Evolutionary conservation across 2,329 filamentous ascomycete species (phyloP), one percentile per base, ranked within the genome.

Genomic region (Amauroascus niger): DNA sequence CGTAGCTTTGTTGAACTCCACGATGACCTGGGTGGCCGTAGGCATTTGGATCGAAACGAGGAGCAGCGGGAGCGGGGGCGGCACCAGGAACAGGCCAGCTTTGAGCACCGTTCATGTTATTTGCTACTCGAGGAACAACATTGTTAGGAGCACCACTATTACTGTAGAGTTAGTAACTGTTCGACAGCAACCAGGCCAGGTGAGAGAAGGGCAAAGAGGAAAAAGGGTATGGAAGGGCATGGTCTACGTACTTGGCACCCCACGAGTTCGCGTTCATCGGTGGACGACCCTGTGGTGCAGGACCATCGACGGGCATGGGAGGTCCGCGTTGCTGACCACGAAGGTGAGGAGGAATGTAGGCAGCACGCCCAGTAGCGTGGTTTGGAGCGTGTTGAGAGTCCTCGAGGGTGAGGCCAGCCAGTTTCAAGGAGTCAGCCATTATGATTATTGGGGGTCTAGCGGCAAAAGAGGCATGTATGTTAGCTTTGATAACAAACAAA

Each of bases 311-410:
- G 41, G 64, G 65, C 32, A 67, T 65, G 54, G 67, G 67, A 55
- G 62, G 61, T 52, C 63, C 62, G 56, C 55, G 55, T 30, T 52
- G 57, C 44, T 68, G 69, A 52, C 68, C 65, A 60, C 81, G 79
- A 60, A 83, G 76, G 68, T 84, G 81, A 63, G 81, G 81, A 64
- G 81, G 81, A 62, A 84, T 83, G 70, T 84, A 84, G 62, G 81
- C 77, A 68, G 79, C 74, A 65, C 79, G 80, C 62, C 78, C 77
- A 57, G 69, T 67, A 69, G 69, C 63, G 72, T 70, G 57, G 28
- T 35, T 40, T 50, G 70, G 69, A 54, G 62, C 61, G 35, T 49
- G 49, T 71, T 81, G 76, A 57, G 79, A 81, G 61, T 84, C 81
- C 68, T 80, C 78, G 62, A 84, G 72, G 58, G 74, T 74, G 60